Conservation (phyloP, 768 basidiomycete species). For the Termitomyces sp. region DNA sequence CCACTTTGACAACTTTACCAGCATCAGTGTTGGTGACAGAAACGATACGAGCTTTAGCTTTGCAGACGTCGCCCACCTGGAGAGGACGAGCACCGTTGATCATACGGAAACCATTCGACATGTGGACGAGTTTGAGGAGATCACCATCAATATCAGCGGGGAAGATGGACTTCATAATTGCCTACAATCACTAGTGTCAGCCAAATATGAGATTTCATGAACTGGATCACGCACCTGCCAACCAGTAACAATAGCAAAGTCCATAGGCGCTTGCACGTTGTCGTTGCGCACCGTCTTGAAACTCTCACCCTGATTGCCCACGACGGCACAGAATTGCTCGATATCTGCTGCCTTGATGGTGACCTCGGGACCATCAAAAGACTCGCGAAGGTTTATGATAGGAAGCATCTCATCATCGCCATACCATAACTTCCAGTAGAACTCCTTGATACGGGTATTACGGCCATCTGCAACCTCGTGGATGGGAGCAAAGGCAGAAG, state of each 20-base stretch:
- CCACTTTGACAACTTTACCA: slow-evolving; percentile 91
- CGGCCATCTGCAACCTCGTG: slow-evolving; percentile 83
- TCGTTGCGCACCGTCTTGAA: slow-evolving; percentile 77
- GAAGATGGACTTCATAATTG: slow-evolving; percentile 99
- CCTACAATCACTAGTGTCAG: slow-evolving; percentile 38
- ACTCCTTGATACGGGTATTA: slow-evolving; percentile 89
- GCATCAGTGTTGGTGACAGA: slow-evolving; percentile 88
- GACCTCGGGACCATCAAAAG: slow-evolving; percentile 84
- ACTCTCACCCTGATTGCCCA: slow-evolving; percentile 88
- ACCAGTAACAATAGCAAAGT: slow-evolving; percentile 96
- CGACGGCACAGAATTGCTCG: slow-evolving; percentile 86
- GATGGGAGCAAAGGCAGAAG: slow-evolving; percentile 86
- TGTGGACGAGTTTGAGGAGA: slow-evolving; percentile 90
- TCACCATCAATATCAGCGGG: slow-evolving; percentile 89
- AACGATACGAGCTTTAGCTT: slow-evolving; percentile 80
- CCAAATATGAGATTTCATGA: slow-evolving; percentile 2
- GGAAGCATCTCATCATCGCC: slow-evolving; percentile 79
- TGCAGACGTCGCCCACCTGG: slow-evolving; percentile 83
- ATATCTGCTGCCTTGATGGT: slow-evolving; percentile 71
- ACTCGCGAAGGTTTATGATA: slow-evolving; percentile 72
- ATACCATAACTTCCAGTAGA: slow-evolving; percentile 99
- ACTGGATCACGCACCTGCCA: slow-evolving; percentile 74
- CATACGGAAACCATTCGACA: slow-evolving; percentile 94
- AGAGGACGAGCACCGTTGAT: slow-evolving; percentile 74
- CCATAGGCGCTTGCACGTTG: slow-evolving; percentile 88